Conservation (phyloP, 257 asterid species). For the Eucommia ulmoides region DNA sequence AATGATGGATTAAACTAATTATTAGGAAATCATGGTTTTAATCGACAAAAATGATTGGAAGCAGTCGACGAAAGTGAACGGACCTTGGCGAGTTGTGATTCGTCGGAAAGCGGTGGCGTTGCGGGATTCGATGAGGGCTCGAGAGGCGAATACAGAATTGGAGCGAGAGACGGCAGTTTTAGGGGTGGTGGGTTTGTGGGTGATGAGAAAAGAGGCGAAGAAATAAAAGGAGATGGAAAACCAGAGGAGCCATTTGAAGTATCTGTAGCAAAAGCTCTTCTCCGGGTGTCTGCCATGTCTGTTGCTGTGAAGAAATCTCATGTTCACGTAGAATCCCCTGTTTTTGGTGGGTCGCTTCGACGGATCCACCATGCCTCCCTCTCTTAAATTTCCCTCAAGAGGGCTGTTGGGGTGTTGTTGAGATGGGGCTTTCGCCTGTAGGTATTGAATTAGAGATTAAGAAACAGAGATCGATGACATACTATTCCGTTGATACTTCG, state of each 20-base stretch:
- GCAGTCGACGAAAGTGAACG: background rate
- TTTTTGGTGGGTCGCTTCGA: conserved; percentile 17
- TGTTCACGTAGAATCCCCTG: conserved; percentile 57
- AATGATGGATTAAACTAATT: background rate
- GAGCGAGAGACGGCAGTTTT: conserved; percentile 30
- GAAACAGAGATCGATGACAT: conserved; percentile 20
- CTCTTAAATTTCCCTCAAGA: conserved; percentile 19
- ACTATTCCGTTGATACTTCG: conserved; percentile 38
- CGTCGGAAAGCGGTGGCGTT: conserved; percentile 12
- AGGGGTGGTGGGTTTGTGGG: conserved; percentile 24
- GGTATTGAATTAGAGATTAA: conserved; percentile 44
- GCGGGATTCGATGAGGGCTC: conserved; percentile 45
- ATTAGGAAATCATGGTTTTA: too few relatives aligned
- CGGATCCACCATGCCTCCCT: conserved; percentile 21
- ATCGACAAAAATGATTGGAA: background rate
- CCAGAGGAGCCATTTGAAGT: conserved; percentile 66
- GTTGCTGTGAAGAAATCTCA: conserved; percentile 37
- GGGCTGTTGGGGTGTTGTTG: conserved; percentile 21
- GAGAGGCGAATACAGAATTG: conserved; percentile 24
- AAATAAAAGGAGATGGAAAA: conserved; percentile 46
- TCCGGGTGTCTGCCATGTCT: conserved; percentile 18
- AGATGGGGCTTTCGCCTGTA: conserved; percentile 30
- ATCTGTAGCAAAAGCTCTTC: conserved; percentile 28
- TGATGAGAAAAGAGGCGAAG: conserved; percentile 42
- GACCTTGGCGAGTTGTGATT: conserved; percentile 4